Evolutionary conservation across 176 grass and related monocot species (phyloP), one percentile per base, ranked within the genome.

Genomic region (Eleusine indica): DNA sequence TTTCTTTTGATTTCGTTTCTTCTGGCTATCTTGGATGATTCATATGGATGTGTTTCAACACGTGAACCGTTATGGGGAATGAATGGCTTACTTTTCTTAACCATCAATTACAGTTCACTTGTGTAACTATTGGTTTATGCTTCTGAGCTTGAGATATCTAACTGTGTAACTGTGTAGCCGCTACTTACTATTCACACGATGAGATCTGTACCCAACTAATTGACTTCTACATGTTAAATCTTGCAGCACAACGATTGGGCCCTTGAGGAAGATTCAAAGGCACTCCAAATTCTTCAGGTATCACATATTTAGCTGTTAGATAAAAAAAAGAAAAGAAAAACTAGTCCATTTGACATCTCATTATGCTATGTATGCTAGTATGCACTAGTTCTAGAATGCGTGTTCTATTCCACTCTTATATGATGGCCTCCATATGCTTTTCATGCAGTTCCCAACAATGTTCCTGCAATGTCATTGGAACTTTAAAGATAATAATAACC

Each of bases 221-320:
- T 78, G 58, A 42, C 9, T 69, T 74, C 81, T 82, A 74, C n/a
- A 19, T 79, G 47, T 73, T 89, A 22, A 62, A 69, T 66, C 64
- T 56, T 90, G 68, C 83, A 99, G 96, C 93, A 99, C 74, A 88
- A 99, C 80, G 83, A 96, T 81, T 99, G 96, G 96, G 84, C 87
- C 52, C 83, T 99, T 17, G 91, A 94, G 56, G 93, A 94, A 92
- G 96, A 99, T 84, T 89, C 93, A 18, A 94, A 81, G 83, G 96
- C 93, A 6, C 91, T 95, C 72, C 87, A 90, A 18, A 90, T 94
- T 89, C 89, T 98, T 41, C 85, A 94, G 91, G 93, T 96, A 87
- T 63, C 77, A 73, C 30, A 68, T 9, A 70, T 77, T 64, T 30
- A 35, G 44, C 28, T 67, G 37, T 68, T 43, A n/a, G 41, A 60